Conservation (phyloP, 2,329 filamentous ascomycete genomes). For the Dactylellina cionopaga region DNA sequence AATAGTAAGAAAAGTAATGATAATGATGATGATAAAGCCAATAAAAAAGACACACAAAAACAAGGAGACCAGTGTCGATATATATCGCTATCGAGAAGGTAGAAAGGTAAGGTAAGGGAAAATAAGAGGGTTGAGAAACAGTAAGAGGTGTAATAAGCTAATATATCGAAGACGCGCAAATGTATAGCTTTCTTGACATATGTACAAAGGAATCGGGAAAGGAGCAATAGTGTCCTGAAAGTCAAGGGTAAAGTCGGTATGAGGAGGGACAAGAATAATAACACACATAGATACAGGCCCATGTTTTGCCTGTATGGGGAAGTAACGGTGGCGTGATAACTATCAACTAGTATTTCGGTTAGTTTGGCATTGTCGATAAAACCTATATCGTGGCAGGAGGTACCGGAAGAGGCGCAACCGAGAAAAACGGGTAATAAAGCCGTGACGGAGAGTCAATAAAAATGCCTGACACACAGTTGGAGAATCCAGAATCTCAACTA, state of each 20-base stretch:
- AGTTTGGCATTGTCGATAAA: too few relatives aligned
- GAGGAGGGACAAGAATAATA: conserved; percentile 9
- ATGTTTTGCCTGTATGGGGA: conserved; percentile 6
- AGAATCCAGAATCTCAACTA: too few relatives aligned
- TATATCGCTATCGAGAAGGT: not conserved
- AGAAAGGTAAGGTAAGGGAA: not conserved
- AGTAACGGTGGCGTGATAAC: too few relatives aligned
- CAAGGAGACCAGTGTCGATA: not conserved
- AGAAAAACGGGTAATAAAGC: too few relatives aligned
- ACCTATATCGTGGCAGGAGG: too few relatives aligned
- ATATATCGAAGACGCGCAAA: conserved; percentile 8
- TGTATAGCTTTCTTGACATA: conserved; percentile 18
- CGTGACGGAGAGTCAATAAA: not conserved
- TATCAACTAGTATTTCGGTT: too few relatives aligned
- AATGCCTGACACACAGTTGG: too few relatives aligned
- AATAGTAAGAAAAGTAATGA: not conserved
- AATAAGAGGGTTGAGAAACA: not conserved
- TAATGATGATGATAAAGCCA: not conserved
- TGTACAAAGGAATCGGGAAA: conserved; percentile 14
- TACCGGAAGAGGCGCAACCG: too few relatives aligned
- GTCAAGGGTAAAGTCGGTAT: not conserved
- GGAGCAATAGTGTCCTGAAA: too few relatives aligned
- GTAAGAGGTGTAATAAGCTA: too few relatives aligned
- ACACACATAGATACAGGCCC: conserved; percentile 24
- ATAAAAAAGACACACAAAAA: not conserved